phyloP scores from a whole-genome alignment of 768 basidiomycete genomes.

The Podaxis sp. region DNA sequence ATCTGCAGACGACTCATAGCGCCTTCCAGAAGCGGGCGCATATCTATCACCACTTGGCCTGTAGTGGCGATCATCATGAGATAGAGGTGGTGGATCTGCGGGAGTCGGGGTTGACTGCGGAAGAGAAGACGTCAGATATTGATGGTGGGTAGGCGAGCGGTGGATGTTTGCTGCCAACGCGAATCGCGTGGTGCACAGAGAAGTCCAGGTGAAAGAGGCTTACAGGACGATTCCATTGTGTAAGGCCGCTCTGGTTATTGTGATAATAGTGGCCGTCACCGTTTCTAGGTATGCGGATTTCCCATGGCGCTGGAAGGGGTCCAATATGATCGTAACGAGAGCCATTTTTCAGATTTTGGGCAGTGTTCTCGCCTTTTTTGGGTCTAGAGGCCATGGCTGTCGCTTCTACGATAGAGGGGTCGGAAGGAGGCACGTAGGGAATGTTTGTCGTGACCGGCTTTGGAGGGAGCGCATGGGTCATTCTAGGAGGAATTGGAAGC shows the following conservation, averaged over 20 bases:
- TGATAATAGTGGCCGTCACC: constrained; percentile 51
- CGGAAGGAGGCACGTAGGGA: constrained; percentile 50
- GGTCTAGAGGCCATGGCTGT: constrained; percentile 53
- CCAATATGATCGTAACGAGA: constrained; percentile 19
- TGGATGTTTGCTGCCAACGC: constrained; percentile 2
- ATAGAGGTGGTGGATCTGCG: constrained; percentile 25
- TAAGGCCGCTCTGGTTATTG: constrained; percentile 49
- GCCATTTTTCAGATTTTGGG: constrained; percentile 22
- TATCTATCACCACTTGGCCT: constrained; percentile 37
- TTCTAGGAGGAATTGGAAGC: constrained; percentile 28
- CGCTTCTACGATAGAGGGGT: constrained; percentile 55
- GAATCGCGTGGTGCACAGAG: background rate
- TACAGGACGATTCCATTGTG: constrained; percentile 55
- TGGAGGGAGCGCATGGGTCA: constrained; percentile 66
- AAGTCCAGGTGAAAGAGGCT: constrained; percentile 19
- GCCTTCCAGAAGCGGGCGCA: constrained; percentile 16
- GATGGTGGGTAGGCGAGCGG: constrained; percentile 13
- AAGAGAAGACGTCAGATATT: constrained; percentile 27
- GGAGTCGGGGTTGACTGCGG: constrained; percentile 22
- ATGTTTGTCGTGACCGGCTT: constrained; percentile 54
- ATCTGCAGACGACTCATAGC: constrained; percentile 11
- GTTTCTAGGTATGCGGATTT: constrained; percentile 46
- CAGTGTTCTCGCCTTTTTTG: constrained; percentile 27
- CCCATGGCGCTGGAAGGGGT: constrained; percentile 56
- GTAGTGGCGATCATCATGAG: constrained; percentile 64